Percentiles rank a stretch among this genome's conserved stretches.
These are phyloP conservation scores for Galeopsis tetrahit DNA, from an alignment of 257 asterid species.

Conservation along the genomic window DNA sequence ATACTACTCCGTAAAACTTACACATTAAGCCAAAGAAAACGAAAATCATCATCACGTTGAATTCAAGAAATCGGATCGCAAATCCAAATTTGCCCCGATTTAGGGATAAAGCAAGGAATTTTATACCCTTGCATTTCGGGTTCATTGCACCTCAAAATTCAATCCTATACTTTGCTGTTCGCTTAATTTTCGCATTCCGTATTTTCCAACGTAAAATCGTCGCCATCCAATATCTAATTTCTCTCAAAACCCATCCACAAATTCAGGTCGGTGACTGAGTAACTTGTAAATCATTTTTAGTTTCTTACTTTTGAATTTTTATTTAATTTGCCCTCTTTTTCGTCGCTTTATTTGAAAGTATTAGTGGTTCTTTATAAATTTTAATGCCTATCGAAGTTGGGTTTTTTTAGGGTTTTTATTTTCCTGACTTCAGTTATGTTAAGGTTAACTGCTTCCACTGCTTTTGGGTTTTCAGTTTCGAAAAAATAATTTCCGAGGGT, in stretches of 20 bases:
- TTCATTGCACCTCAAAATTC: slow-evolving; percentile 31
- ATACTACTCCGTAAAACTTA: neutral
- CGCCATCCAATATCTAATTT: slow-evolving; percentile 39
- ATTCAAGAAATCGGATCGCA: neutral
- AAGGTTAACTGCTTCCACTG: slow-evolving; percentile 48
- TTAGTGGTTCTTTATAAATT: slow-evolving; percentile 13
- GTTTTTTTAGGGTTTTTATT: slow-evolving; percentile 50
- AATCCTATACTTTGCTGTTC: slow-evolving; percentile 30
- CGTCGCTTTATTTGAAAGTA: neutral
- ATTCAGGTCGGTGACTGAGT: slow-evolving; percentile 52
- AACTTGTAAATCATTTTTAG: neutral
- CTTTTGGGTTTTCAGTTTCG: slow-evolving; percentile 27
- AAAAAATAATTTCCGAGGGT: slow-evolving; percentile 11
- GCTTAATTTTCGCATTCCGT: slow-evolving; percentile 49
- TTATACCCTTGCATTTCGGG: slow-evolving; percentile 33
- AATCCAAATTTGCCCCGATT: slow-evolving; percentile 30
- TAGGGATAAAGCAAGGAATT: slow-evolving; percentile 27
- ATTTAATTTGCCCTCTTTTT: neutral
- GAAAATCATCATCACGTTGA: slow-evolving; percentile 20
- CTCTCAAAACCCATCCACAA: slow-evolving; percentile 43
- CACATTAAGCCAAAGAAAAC: neutral
- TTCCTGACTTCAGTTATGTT: slow-evolving; percentile 48
- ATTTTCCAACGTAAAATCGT: slow-evolving; percentile 37
- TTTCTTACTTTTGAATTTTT: neutral
- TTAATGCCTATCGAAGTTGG: slow-evolving; percentile 32